Base-by-base conservation (phyloP, 1,284 basidiomycete genomes). In the Apiotrichum domesticum region DNA sequence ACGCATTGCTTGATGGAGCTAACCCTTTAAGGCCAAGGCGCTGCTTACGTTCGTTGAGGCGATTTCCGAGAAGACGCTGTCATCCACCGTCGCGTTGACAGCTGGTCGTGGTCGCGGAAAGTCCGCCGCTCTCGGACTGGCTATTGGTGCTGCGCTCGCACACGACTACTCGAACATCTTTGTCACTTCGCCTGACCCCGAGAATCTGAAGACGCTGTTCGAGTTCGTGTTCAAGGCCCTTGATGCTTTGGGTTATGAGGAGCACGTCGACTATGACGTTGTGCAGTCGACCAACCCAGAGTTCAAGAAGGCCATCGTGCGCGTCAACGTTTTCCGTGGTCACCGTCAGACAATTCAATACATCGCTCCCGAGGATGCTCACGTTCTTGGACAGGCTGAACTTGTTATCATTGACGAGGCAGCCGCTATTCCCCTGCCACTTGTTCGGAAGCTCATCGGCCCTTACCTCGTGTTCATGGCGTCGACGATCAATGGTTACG, bases 121-220 rank as follows among this genome's bases (percentile, higher is more conserved):
- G 77, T 96, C 92, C 29, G 95, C 96, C 4, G 90, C 95, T 1
- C 81, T 99, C 11, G 96, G 96, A 52, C 80, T 99, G 46, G 89
- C 92, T 0, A 91, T 98, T 57, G 88, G 95, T 6, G 88, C 92
- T 13, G 93, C 96, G 1, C 81, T 98, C 21, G 89, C 87, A 1
- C 90, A 97, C 70, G 93, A 93, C 15, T 98, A 98, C 75, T 89
- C 90, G 55, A 99, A 99, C 77, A 92, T 98, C 61, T 99, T 98
- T 73, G 92, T 98, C 51, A 98, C 96, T 4, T 94, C 90, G 70
- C 96, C 96, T 1, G 92, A 88, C 70, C 96, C 96, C 1, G 95
- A 98, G 77, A 99, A 99, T 77, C 80, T 99, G 77, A 93, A 89
- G 78, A 98, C 95, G 0, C 75, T 98, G n/a, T 99, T 98, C 72